Evolutionary conservation across 306 rosid species (phyloP).

Genomic region (Medicago ruthenica): DNA sequence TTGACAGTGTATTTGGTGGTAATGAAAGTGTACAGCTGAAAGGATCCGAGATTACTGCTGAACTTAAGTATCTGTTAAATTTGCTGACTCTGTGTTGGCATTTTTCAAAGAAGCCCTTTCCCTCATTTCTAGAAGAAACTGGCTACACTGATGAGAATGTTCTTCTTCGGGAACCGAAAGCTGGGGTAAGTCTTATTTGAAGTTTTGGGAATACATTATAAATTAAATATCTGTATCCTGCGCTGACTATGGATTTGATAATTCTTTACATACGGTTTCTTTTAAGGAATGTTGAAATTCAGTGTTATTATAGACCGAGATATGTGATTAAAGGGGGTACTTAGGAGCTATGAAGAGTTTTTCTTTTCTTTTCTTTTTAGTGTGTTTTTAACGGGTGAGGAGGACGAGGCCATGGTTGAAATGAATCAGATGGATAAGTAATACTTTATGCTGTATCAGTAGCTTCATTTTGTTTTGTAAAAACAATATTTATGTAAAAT

Average conservation of each 20-base stretch:
- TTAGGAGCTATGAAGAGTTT: slow-evolving; percentile 19
- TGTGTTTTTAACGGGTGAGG: background rate
- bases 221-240: slow-evolving; percentile 1
- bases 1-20: slow-evolving; percentile 78
- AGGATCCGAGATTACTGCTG: slow-evolving; percentile 69
- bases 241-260: slow-evolving; percentile 15
- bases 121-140: slow-evolving; percentile 80
- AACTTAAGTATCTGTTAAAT: slow-evolving; percentile 72
- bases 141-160: slow-evolving; percentile 77
- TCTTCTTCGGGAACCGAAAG: slow-evolving; percentile 91
- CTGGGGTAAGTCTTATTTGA: slow-evolving; percentile 73
- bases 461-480: slow-evolving; percentile 20
- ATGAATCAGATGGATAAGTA: slow-evolving; percentile 14
- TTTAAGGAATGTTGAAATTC: background rate
- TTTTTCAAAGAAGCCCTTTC: slow-evolving; percentile 87
- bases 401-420: background rate
- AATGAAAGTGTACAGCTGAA: slow-evolving; percentile 69
- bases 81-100: slow-evolving; percentile 94
- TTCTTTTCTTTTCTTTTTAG: background rate
- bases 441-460: slow-evolving; percentile 28
- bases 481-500: background rate
- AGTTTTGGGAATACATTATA: background rate
- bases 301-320: slow-evolving; percentile 16
- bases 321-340: slow-evolving; percentile 23
- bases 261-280: slow-evolving; percentile 1